Percentiles rank a stretch among this genome's conserved stretches.
Conservation (phyloP, 257 asterid genomes). For the Nicotiana attenuata region DNA sequence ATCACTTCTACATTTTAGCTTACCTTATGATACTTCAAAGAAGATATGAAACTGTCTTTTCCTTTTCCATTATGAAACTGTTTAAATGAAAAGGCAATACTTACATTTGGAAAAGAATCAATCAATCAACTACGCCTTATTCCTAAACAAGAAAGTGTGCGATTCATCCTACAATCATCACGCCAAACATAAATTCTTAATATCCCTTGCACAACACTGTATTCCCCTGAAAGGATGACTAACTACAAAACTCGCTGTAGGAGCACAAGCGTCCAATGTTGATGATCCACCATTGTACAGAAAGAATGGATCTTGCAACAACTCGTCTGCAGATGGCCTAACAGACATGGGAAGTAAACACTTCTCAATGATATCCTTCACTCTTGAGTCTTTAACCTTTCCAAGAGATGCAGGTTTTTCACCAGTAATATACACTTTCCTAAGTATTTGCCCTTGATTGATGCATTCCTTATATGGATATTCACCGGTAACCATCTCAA, state of each 20-base stretch:
- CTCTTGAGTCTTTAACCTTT: background rate
- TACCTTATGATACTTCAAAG: background rate
- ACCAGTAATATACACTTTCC: conserved; percentile 20
- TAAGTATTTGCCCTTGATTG: conserved; percentile 30
- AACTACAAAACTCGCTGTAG: background rate
- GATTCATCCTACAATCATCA: background rate
- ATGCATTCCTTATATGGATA: conserved; percentile 37
- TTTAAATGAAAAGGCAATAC: too few relatives aligned
- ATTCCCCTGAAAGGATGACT: background rate
- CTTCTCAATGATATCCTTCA: background rate
- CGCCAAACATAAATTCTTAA: background rate
- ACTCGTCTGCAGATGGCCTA: background rate
- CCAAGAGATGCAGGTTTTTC: background rate
- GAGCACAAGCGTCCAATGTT: background rate
- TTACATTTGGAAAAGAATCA: background rate
- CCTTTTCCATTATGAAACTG: too few relatives aligned
- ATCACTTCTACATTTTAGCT: conserved; percentile 1
- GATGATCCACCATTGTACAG: background rate
- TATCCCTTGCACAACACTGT: background rate
- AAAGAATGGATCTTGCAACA: background rate
- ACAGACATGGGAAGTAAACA: background rate
- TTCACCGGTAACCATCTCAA: conserved; percentile 38
- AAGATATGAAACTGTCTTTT: too few relatives aligned
- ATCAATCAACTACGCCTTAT: background rate
- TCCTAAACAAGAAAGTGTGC: background rate